phyloP scores from a whole-genome alignment of 768 basidiomycete genomes.

The Austroboletus eburneus region DNA sequence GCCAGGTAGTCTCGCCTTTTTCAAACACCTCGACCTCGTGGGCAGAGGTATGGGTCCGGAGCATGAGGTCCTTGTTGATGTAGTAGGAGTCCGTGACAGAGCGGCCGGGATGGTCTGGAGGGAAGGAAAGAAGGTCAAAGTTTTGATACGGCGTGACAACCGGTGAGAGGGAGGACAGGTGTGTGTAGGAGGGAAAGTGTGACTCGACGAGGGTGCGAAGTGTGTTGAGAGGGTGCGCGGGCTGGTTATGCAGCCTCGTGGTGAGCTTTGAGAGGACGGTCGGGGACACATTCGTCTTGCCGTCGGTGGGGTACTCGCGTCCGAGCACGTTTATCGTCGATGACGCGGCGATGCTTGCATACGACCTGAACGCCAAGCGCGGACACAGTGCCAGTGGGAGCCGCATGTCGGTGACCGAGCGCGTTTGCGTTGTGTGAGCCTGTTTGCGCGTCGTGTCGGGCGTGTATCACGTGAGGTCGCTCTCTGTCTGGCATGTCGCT shows the following conservation, averaged over 20 bases:
- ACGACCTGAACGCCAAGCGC: conserved; percentile 6
- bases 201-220: conserved; percentile 80
- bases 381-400: conserved; percentile 4
- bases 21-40: conserved; percentile 93
- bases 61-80: conserved; percentile 84
- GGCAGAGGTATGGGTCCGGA: conserved; percentile 97
- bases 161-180: conserved; percentile 76
- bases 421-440: conserved; percentile 4
- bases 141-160: conserved; percentile 88
- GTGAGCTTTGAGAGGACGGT: conserved; percentile 81
- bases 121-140: conserved; percentile 96
- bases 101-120: conserved; percentile 89
- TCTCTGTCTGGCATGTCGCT: conserved; percentile 12
- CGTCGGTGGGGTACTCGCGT: conserved; percentile 70
- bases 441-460: conserved; percentile 5
- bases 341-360: conserved; percentile 9
- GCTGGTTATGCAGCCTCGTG: conserved; percentile 68
- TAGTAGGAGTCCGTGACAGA: conserved; percentile 93
- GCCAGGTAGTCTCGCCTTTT: conserved; percentile 73
- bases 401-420: conserved; percentile 17
- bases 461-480: conserved; percentile 5
- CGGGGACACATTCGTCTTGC: conserved; percentile 78
- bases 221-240: conserved; percentile 82
- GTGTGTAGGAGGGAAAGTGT: conserved; percentile 72
- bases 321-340: conserved; percentile 50